Evolutionary conservation across 1,284 basidiomycete genomes (phyloP).

Genomic region (Pseudomicrostroma phylloplanum): DNA sequence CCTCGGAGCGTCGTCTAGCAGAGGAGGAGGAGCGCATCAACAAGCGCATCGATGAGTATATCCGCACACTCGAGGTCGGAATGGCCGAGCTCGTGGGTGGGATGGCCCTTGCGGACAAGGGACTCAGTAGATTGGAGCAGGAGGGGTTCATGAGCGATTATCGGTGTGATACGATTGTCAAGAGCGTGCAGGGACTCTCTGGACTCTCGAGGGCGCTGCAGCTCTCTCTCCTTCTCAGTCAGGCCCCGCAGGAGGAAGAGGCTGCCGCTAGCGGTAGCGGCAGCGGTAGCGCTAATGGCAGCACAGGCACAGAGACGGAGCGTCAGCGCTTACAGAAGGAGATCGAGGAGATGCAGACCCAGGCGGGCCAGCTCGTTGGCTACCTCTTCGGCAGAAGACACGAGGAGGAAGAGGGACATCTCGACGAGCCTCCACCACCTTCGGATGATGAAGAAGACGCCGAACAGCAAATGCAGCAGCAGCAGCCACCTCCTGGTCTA

Average conservation of each 20-base stretch:
- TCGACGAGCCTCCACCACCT: no score
- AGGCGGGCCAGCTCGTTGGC: background rate
- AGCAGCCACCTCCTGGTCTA: no score
- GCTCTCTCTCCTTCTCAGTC: background rate
- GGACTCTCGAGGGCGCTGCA: background rate
- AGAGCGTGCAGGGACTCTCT: background rate
- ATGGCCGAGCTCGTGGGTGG: background rate
- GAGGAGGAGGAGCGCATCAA: constrained; percentile 7
- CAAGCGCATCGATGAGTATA: constrained; percentile 4
- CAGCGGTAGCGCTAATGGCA: background rate
- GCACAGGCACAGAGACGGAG: background rate
- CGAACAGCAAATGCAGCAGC: background rate
- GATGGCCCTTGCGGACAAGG: background rate
- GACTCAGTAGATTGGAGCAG: background rate
- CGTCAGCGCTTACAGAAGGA: background rate
- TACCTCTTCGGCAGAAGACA: background rate
- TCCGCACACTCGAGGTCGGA: background rate
- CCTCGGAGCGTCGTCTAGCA: background rate
- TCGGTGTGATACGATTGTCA: background rate
- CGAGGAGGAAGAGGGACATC: background rate
- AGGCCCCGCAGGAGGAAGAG: background rate
- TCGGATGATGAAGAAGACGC: no score
- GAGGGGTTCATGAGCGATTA: background rate
- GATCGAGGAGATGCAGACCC: background rate
- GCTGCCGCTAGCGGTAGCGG: background rate